Percentiles rank a stretch among this genome's conserved stretches.
Conservation (phyloP, 306 rosid genomes). For the Dalbergia cochinchinensis region DNA sequence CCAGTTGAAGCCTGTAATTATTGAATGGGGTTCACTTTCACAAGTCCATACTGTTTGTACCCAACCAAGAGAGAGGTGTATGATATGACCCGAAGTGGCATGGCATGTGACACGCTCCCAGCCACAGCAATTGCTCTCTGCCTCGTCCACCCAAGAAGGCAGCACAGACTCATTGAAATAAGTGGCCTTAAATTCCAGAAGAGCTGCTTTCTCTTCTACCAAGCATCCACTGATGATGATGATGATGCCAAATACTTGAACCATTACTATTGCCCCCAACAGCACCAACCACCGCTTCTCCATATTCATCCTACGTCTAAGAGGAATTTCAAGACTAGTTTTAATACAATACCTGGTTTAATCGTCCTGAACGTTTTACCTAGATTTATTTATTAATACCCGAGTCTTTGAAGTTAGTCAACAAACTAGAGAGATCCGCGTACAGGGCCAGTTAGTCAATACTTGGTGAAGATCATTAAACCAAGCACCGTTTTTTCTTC, state of each 20-base stretch:
- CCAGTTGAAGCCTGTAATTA: neutral
- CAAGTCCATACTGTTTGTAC: no score
- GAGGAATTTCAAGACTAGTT: neutral
- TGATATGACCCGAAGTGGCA: neutral
- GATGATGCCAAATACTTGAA: neutral
- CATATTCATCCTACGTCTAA: neutral
- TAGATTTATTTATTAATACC: neutral
- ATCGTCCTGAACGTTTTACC: neutral
- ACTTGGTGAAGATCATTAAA: no score
- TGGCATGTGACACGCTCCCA: slow-evolving; percentile 9
- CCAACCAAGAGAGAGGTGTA: neutral
- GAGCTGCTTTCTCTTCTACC: neutral
- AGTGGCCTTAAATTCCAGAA: slow-evolving; percentile 12
- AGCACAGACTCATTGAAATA: neutral
- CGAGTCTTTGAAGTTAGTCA: neutral
- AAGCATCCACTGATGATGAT: slow-evolving; percentile 13
- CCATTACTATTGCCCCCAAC: no score
- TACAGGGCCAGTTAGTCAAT: neutral
- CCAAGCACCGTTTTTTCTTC: no score
- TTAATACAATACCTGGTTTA: neutral
- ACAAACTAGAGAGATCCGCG: neutral
- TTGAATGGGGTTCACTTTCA: neutral
- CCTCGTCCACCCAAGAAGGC: neutral
- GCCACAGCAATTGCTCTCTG: slow-evolving; percentile 8
- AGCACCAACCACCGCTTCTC: neutral